Base-by-base conservation (phyloP, 2,329 filamentous ascomycete genomes). In the Sclerotinia glacialis region DNA sequence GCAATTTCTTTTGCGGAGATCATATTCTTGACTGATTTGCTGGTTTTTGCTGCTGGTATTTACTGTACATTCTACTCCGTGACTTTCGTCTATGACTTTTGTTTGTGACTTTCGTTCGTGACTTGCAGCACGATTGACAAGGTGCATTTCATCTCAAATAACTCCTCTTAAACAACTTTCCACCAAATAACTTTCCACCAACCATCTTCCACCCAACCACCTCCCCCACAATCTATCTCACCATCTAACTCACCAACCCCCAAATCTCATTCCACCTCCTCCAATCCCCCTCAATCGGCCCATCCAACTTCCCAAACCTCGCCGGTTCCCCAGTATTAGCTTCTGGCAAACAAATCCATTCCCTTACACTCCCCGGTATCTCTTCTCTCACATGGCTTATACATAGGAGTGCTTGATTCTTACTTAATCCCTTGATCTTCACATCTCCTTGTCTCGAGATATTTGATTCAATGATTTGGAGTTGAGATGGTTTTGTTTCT, bases 341-440 rank as follows among this genome's bases (percentile, higher is more conserved):
- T 77, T 93, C 90, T 1, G 94, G 93, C 40, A 97, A 80, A 76
- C 91, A 93, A 61, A 98, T 82, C 89, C 91, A 98, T 75, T 96
- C 87, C 56, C 92, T 81, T 31, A 97, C 85, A 71, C 88, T 89
- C 60, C 89, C 88, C 0, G 95, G 95, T 12, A 98, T 90, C 78
- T 99, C 95, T 73, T 97, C 93, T 69, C 88, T 88, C 68, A 94
- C 83, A 79, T 99, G 95, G 69, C 92, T 95, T 68, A 98, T 94
- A 70, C 93, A 92, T n/a, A 98, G 84, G 64, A 99, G 79, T 0
- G 93, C 93, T 78, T 98, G 94, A 28, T 86, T 78, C 0, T 86
- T 80, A 1, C 83, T 82, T 66, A 97, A 78, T 0, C 92, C 92
- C 0, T 74, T 75, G 5, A 94, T 78, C 28, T 78, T 81, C 1